Conservation (phyloP, 768 basidiomycete species). For the Rhizopogon roseolus region DNA sequence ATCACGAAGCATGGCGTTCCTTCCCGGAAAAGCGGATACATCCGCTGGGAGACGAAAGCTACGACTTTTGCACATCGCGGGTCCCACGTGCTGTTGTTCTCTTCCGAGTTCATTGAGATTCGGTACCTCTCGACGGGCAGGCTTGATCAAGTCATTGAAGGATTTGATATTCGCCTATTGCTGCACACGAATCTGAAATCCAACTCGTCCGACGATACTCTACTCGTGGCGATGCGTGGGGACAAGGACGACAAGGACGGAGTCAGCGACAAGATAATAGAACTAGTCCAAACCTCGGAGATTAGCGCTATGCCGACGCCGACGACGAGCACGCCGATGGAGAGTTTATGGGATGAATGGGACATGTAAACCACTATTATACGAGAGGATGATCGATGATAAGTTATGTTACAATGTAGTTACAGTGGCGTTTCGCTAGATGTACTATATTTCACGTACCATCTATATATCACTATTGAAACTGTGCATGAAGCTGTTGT, state of each 20-base stretch:
- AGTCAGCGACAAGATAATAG: constrained; percentile 57
- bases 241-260: constrained; percentile 51
- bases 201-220: constrained; percentile 34
- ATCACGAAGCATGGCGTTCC: constrained; percentile 68
- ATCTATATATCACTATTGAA: background rate
- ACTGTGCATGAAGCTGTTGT: too few species aligned
- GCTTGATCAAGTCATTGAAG: constrained; percentile 83
- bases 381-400: constrained; percentile 2
- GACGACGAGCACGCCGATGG: constrained; percentile 22
- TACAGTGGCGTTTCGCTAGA: constrained; percentile 2
- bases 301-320: constrained; percentile 28
- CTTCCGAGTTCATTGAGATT: constrained; percentile 70
- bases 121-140: constrained; percentile 58
- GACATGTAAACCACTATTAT: constrained; percentile 42
- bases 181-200: constrained; percentile 29
- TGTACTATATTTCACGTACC: constrained; percentile 6
- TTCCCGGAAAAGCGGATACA: constrained; percentile 52
- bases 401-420: constrained; percentile 8
- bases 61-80: constrained; percentile 56
- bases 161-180: constrained; percentile 60
- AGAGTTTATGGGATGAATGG: constrained; percentile 66
- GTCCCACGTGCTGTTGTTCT: constrained; percentile 67
- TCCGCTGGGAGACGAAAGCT: constrained; percentile 78
- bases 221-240: constrained; percentile 64
- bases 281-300: constrained; percentile 67